A percentile compares a stretch with the other conserved stretches of the same genome.
phyloP scores from a whole-genome alignment of 2,329 filamentous ascomycete genomes.

The Fusarium clavum region DNA sequence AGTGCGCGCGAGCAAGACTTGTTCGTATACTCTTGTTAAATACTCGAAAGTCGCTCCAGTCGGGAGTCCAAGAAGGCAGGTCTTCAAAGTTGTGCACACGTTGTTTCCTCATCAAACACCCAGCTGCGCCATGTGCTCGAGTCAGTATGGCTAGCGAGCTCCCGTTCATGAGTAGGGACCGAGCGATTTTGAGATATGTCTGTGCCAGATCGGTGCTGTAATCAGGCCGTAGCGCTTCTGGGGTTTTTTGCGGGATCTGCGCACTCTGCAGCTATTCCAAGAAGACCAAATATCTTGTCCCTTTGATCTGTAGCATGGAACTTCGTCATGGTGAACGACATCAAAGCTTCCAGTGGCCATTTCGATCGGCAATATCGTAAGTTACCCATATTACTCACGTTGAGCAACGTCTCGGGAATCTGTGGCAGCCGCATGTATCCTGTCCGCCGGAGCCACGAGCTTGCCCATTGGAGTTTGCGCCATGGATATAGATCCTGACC shows the following conservation, averaged over 20 bases:
- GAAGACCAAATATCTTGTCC: constrained; percentile 1
- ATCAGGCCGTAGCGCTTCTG: background rate
- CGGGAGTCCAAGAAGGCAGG: background rate
- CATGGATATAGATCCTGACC: background rate
- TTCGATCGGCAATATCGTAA: background rate
- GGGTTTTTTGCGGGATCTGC: background rate
- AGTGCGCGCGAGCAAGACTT: background rate
- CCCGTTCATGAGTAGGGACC: background rate
- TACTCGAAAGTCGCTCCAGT: constrained; percentile 1
- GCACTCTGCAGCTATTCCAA: constrained; percentile 1
- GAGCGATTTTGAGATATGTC: background rate
- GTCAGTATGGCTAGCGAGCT: background rate
- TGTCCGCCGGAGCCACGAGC: background rate
- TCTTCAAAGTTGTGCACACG: background rate
- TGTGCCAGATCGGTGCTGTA: background rate
- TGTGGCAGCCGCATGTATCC: background rate
- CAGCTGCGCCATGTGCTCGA: background rate
- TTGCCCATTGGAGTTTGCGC: background rate
- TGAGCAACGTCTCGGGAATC: background rate
- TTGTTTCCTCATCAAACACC: background rate
- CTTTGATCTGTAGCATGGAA: constrained; percentile 7
- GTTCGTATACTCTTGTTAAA: constrained; percentile 2
- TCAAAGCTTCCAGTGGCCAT: constrained; percentile 16
- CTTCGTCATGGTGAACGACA: background rate
- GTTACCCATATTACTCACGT: background rate